Base-by-base conservation (phyloP, 345 rosid species). In the Barbarea vulgaris region DNA sequence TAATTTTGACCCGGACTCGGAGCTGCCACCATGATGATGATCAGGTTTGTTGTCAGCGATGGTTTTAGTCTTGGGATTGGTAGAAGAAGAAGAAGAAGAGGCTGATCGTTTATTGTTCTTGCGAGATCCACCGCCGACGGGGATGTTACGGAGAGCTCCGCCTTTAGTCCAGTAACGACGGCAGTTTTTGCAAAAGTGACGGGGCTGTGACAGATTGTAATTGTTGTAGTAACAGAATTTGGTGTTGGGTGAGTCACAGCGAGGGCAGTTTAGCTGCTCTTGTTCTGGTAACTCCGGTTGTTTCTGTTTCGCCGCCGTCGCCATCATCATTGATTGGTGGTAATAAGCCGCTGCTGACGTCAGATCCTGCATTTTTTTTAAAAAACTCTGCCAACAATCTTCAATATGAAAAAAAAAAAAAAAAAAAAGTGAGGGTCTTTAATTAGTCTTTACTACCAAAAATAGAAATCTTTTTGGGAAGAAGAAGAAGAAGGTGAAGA, bases 181-280 rank as follows among this genome's bases (percentile, higher is more conserved):
- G 78, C 97, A 93, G 83, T 76, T 82, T 85, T 93, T 93, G 89
- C 97, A 93, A 77, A 74, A 93, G 80, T 87, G 87, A 37, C 95
- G 95, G 18, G 95, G 95, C 85, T 89, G 95, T 22, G 91, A 89
- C 71, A 91, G 83, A 73, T 93, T 93, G 82, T 93, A 93, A 80
- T 93, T 93, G 84, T 93, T 93, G 85, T 86, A 93, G 88, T 91
- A 93, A 81, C 98, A 93, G 88, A 93, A 93, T 41, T 93, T 93
- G 58, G 98, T 93, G 91, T 93, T 87, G 57, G 74, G 62, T 1
- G 96, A 89, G 34, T 87, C 87, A 52, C 95, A 89, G 13, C 92
- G 92, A 2, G 95, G 95, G 18, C 92, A 89, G 63, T 86, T 86
- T 1, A 93, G 83, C 79, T 90, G 90, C 71, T 88, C 93, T 74